Conservation (phyloP, 352 stramenopile genomes). For the Thalassiosira exigua region DNA sequence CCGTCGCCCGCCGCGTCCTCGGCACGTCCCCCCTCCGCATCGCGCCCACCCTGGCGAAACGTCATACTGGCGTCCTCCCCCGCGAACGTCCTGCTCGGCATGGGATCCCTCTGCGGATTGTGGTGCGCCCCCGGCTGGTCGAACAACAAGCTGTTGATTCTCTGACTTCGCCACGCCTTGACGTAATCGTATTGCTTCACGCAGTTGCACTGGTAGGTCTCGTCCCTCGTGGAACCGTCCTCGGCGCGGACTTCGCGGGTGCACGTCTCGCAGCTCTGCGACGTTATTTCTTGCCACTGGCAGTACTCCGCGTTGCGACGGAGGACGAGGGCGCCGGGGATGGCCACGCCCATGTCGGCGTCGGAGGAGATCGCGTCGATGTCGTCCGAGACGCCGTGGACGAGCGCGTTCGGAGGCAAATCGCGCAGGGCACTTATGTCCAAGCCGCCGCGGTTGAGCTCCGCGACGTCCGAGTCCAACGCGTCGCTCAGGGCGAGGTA, state of each 20-base stretch:
- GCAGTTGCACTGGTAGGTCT: conserved; percentile 53
- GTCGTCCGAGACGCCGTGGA: conserved; percentile 10
- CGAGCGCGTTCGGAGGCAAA: conserved; percentile 3
- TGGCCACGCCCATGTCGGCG: conserved; percentile 10
- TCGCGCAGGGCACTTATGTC: not conserved
- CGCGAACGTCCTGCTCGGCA: too few relatives aligned
- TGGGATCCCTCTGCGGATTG: too few relatives aligned
- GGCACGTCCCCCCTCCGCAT: too few relatives aligned
- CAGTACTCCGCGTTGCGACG: conserved; percentile 45
- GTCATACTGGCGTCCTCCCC: too few relatives aligned
- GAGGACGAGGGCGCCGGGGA: conserved; percentile 32
- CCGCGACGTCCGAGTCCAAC: conserved; percentile 21
- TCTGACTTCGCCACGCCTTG: conserved; percentile 39
- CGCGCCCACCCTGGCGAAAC: too few relatives aligned
- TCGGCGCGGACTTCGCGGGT: conserved; percentile 24
- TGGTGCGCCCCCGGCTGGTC: conserved; percentile 54
- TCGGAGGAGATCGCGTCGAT: conserved; percentile 2
- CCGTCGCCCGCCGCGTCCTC: too few relatives aligned
- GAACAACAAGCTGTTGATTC: conserved; percentile 45
- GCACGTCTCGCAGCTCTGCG: conserved; percentile 37
- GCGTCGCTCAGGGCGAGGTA: conserved; percentile 31
- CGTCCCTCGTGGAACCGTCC: conserved; percentile 43
- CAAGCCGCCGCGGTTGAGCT: conserved; percentile 18
- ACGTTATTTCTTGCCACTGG: conserved; percentile 45
- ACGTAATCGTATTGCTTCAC: conserved; percentile 49